These are phyloP conservation scores for Populus hybrid DNA, from an alignment of 441 rosid species.

Conservation along the genomic window DNA sequence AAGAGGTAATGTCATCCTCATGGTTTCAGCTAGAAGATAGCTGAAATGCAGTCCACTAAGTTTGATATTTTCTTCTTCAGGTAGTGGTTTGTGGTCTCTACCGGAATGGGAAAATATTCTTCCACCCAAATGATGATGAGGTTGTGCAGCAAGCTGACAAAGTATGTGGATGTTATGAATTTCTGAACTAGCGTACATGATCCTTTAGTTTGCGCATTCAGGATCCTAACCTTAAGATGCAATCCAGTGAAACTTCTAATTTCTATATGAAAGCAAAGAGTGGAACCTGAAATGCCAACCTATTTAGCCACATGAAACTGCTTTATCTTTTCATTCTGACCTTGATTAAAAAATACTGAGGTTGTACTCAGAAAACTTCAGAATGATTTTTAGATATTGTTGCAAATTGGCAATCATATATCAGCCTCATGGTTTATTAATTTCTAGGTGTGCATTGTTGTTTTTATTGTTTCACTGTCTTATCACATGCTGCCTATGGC, in stretches of 20 bases:
- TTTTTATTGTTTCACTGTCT: background rate
- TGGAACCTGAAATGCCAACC: background rate
- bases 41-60: constrained; percentile 16
- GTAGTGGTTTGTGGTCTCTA: constrained; percentile 90
- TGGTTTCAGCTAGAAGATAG: constrained; percentile 11
- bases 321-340: background rate
- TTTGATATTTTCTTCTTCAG: constrained; percentile 37
- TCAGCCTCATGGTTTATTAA: background rate
- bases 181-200: background rate
- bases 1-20: constrained; percentile 47
- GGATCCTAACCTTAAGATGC: background rate
- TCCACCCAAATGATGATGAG: constrained; percentile 90
- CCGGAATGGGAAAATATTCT: constrained; percentile 64
- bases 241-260: background rate
- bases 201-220: background rate
- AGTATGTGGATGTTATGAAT: constrained; percentile 37
- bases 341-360: no score
- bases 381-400: no score
- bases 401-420: no score
- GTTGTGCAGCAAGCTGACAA: constrained; percentile 65
- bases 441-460: background rate
- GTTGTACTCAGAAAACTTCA: no score
- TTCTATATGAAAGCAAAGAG: background rate
- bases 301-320: background rate
- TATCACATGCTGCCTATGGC: background rate